Evolutionary conservation across 805 yeast genomes (phyloP), one percentile per base, ranked within the genome.

Genomic region (Pichia californica): DNA sequence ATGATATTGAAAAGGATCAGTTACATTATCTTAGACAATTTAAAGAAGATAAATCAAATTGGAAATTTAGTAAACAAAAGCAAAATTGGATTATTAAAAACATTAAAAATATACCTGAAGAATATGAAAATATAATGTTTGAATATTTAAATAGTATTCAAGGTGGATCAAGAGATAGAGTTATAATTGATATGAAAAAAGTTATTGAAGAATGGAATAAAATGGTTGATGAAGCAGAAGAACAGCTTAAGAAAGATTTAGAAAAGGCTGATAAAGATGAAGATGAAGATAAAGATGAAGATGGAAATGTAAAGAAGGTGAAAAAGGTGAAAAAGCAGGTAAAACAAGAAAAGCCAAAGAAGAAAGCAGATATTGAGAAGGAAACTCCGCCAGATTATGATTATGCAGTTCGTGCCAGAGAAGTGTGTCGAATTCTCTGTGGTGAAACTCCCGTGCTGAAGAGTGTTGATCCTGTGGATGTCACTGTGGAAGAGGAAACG

Each of bases 61-160:
- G 95, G 95, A 86, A 86, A 66, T 86, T 86, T 60, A 81, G 88
- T 46, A 86, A 86, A 55, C 89, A 81, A 67, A 85, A 86, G 51
- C 95, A 86, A 62, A 85, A 85, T 57, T 86, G 95, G 95, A 71
- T 86, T 34, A 63, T 86, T 50, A 79, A 78, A 55, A 79, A 85
- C 57, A 61, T 83, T 27, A 69, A 64, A 39, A 49, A 52, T 20
- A 76, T 81, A 19, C 83, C 80, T 3, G 66, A 63, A 0, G 63
- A 68, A 9, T 84, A 82, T 55, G 77, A 73, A 40, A 62, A 57
- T 1, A 73, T 76, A 23, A 59, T 85, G 45, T 47, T 67, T 13
- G 57, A 55, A 6, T 85, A 85, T 53, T 57, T 83, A 16, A 69
- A 63, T 16, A 83, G 83, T 0, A 56, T 85, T 23, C 83, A 81